A percentile compares a stretch with the other conserved stretches of the same genome.
Evolutionary conservation across 2,329 filamentous ascomycete species (phyloP).

Genomic region (Microdochium bolleyi): DNA sequence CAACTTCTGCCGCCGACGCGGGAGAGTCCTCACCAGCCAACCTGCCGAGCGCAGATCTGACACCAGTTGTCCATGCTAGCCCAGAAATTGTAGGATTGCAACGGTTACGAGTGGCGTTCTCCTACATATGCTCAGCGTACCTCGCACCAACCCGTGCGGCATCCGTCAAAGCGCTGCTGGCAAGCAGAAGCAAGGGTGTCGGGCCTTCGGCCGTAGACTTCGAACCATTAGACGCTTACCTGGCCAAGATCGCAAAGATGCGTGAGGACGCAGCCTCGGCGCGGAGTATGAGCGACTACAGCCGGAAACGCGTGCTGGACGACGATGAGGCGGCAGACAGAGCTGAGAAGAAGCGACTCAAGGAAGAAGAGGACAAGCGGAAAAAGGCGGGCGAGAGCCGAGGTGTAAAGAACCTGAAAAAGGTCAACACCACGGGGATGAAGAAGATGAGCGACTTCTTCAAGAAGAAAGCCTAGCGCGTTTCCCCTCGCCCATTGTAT

Average conservation of each 20-base stretch:
- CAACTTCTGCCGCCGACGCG: slow-evolving; percentile 32
- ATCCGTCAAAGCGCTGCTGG: slow-evolving; percentile 31
- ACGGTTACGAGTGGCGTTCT: slow-evolving; percentile 54
- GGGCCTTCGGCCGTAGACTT: slow-evolving; percentile 48
- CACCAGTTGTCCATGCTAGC: slow-evolving; percentile 36
- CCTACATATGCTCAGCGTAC: slow-evolving; percentile 58
- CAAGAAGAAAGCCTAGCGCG: slow-evolving; percentile 47
- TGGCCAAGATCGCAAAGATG: slow-evolving; percentile 56
- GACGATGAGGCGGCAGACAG: slow-evolving; percentile 59
- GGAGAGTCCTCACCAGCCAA: slow-evolving; percentile 7
- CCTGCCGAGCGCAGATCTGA: slow-evolving; percentile 13
- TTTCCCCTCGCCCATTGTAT: neutral
- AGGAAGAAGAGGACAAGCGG: slow-evolving; percentile 82
- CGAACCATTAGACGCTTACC: slow-evolving; percentile 59
- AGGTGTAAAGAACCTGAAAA: slow-evolving; percentile 73
- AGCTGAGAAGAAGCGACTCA: slow-evolving; percentile 74
- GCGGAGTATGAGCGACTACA: slow-evolving; percentile 61
- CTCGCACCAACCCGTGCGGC: slow-evolving; percentile 35
- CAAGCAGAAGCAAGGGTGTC: slow-evolving; percentile 16
- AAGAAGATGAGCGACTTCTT: slow-evolving; percentile 97
- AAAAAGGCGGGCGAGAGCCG: slow-evolving; percentile 69
- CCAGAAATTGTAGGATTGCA: slow-evolving; percentile 49
- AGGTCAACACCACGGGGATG: slow-evolving; percentile 89
- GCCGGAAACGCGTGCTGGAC: slow-evolving; percentile 58
- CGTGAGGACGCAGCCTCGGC: slow-evolving; percentile 64